Percentiles rank a stretch among this genome's conserved stretches.
Evolutionary conservation across 202 grass and related monocot species (phyloP).

Genomic region (Schoenoplectus triqueter): DNA sequence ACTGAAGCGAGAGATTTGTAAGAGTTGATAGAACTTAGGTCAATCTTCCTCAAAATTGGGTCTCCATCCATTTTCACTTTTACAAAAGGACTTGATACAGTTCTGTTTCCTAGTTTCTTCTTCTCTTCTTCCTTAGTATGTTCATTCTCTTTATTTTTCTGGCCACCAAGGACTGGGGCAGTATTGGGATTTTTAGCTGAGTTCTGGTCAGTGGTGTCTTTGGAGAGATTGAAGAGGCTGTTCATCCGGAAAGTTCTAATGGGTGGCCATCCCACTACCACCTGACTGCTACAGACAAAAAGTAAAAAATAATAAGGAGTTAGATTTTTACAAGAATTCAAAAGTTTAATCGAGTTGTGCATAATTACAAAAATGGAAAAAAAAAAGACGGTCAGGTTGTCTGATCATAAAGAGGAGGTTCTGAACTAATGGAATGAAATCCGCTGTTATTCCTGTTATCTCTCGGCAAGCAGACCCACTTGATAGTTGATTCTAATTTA

Average conservation of each 20-base stretch:
- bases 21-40: constrained; percentile 59
- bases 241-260: constrained; percentile 80
- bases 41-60: constrained; percentile 88
- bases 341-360: not conserved
- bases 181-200: constrained; percentile 39
- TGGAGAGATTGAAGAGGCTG: constrained; percentile 69
- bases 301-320: not conserved
- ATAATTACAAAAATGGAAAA: not conserved
- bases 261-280: constrained; percentile 84
- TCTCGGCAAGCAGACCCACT: too few relatives aligned
- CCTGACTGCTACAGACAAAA: constrained; percentile 45
- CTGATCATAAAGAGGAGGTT: not conserved
- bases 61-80: constrained; percentile 95
- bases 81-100: constrained; percentile 41
- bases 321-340: not conserved
- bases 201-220: constrained; percentile 46
- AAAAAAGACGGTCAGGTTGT: not conserved
- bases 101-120: constrained; percentile 43
- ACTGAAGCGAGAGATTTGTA: constrained; percentile 69
- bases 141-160: constrained; percentile 46
- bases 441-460: too few relatives aligned
- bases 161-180: constrained; percentile 10
- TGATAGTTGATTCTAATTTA: too few relatives aligned
- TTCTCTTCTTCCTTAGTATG: constrained; percentile 38
- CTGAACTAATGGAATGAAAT: not conserved